A percentile compares a stretch with the other conserved stretches of the same genome.
These are phyloP conservation scores for Ustulina deusta DNA, from an alignment of 2,329 filamentous ascomycete genomes.

Conservation along the genomic window DNA sequence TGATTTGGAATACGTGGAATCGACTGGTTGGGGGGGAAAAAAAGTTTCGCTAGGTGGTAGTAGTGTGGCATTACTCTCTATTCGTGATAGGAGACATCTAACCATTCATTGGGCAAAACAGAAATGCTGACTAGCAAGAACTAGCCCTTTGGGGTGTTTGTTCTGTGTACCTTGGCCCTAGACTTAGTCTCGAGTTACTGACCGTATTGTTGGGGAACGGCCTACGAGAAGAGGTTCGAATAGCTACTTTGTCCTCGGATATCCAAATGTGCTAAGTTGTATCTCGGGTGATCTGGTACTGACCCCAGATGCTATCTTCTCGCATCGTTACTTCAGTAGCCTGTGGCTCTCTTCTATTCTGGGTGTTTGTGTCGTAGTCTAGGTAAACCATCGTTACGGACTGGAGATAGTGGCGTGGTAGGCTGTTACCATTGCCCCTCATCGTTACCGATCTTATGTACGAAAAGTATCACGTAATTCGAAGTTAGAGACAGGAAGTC, in stretches of 20 bases:
- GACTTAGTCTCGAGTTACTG: no score
- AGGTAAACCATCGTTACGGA: not conserved
- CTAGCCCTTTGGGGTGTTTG: not conserved
- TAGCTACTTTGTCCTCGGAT: no score
- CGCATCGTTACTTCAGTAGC: no score
- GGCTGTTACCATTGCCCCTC: not conserved
- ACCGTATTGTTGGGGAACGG: no score
- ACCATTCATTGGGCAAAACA: not conserved
- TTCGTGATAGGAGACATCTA: not conserved
- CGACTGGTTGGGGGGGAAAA: no score
- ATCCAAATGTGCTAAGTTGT: not conserved
- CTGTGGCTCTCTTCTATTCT: no score
- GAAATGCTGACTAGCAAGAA: not conserved
- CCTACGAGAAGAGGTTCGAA: no score
- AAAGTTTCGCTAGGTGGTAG: not conserved
- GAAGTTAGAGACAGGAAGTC: not conserved
- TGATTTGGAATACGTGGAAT: not conserved
- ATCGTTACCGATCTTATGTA: no score
- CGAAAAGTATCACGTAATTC: no score
- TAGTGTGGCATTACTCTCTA: not conserved
- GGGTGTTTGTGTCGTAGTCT: not conserved
- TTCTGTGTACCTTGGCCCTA: not conserved
- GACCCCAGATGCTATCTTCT: no score
- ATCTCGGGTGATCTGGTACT: not conserved
- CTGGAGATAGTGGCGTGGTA: not conserved